Evolutionary conservation across 108 stramenopile species (phyloP), one percentile per base, ranked within the genome.

Genomic region (Epipyxis sp.): DNA sequence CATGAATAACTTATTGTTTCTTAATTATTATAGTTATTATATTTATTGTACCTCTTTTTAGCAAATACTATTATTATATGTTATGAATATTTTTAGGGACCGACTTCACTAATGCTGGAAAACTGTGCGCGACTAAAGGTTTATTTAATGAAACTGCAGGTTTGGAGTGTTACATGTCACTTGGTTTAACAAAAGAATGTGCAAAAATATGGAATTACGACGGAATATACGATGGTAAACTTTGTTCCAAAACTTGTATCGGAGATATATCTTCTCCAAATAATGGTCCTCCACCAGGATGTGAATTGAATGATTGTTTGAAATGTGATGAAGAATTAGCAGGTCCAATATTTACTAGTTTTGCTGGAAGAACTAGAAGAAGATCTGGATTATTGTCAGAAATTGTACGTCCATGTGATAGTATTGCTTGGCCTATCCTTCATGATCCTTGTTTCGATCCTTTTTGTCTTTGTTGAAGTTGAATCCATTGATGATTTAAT

Each of bases 321-420:
- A 32, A 76, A 37, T 89, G 89, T 69, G 87, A 89, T 69, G 86
- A 86, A 59, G 83, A 85, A 10, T 1, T 83, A 27, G 72, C 82
- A 3, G 85, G 83, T 6, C 81, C 77, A 13, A 42, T 67, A 13
- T 87, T 89, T 0, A 69, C 81, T 77, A 42, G 34, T 0, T 69
- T 79, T 58, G 89, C 87, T 37, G 89, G 87, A 0, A 74, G 89
- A 29, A 89, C 84, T 1, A 71, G 86, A 59, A 74, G 86, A 1
- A 74, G 86, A 27, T 83, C 81, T n/a, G 89, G 89, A 10, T 35
- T 89, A 13, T 45, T 84, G 39, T 74, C 81, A n/a, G n/a, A n/a
- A n/a, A n/a, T n/a, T n/a, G n/a, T n/a, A n/a, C n/a, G n/a, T n/a
- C 2, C n/a, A n/a, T n/a, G n/a, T n/a, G n/a, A n/a, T n/a, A n/a